Evolutionary conservation across 768 basidiomycete genomes (phyloP).

Genomic region (Suillus cothurnatus): DNA sequence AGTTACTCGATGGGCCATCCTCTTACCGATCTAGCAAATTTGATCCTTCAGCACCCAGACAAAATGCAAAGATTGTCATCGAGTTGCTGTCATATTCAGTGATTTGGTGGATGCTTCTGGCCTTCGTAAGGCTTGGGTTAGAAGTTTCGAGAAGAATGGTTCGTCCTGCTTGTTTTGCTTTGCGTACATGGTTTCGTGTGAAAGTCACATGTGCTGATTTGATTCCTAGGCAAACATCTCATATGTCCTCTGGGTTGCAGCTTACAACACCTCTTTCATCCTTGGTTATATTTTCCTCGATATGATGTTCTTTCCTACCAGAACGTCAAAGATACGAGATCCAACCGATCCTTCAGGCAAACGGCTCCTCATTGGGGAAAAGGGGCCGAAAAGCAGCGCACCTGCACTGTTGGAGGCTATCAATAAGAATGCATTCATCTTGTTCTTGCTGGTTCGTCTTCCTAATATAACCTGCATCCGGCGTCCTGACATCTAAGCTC

Average conservation of each 20-base stretch:
- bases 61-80: constrained; percentile 72
- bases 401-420: constrained; percentile 73
- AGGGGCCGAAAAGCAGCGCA: constrained; percentile 27
- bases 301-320: constrained; percentile 61
- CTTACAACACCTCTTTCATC: constrained; percentile 86
- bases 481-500: constrained; percentile 7
- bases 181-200: background rate
- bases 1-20: constrained; percentile 16
- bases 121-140: constrained; percentile 32
- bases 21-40: constrained; percentile 9
- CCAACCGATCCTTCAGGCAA: constrained; percentile 25
- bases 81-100: constrained; percentile 77
- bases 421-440: constrained; percentile 74
- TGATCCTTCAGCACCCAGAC: constrained; percentile 42
- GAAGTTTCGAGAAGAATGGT: constrained; percentile 66
- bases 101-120: constrained; percentile 76
- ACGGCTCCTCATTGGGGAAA: constrained; percentile 28
- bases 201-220: background rate
- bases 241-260: constrained; percentile 88
- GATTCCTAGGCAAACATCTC: constrained; percentile 73
- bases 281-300: constrained; percentile 81
- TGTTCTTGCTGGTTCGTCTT: constrained; percentile 79
- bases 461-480: background rate
- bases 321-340: constrained; percentile 30
- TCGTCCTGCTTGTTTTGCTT: constrained; percentile 27